Conservation (phyloP, 2,329 filamentous ascomycete genomes). For the Rutstroemia sp. region DNA sequence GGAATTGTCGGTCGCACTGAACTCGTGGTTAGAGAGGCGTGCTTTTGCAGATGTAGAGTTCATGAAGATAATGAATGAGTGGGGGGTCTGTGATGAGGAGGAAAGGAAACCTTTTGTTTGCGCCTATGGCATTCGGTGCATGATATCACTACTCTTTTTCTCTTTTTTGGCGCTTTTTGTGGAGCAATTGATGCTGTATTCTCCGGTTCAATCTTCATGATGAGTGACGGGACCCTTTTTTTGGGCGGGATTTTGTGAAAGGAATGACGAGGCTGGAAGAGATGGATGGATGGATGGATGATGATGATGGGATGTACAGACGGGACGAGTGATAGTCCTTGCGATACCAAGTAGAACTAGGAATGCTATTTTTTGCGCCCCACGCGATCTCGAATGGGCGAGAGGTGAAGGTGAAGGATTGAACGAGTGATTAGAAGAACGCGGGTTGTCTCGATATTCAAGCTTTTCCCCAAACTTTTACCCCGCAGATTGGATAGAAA, state of each 20-base stretch:
- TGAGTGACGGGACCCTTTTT: background rate
- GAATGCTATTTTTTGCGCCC: too few relatives aligned
- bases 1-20: constrained; percentile 51
- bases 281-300: background rate
- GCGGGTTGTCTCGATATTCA: too few relatives aligned
- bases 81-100: background rate
- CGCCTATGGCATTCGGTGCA: constrained; percentile 58
- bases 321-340: too few relatives aligned
- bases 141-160: constrained; percentile 53
- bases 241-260: background rate
- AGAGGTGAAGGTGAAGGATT: too few relatives aligned
- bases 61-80: background rate
- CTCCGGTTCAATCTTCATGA: background rate
- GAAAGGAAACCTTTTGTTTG: constrained; percentile 35
- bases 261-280: background rate
- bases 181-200: constrained; percentile 6
- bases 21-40: constrained; percentile 11
- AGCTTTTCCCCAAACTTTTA: too few relatives aligned
- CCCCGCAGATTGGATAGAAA: too few relatives aligned
- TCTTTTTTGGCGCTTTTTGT: constrained; percentile 37
- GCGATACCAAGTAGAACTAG: too few relatives aligned
- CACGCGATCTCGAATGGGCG: too few relatives aligned
- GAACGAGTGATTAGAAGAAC: too few relatives aligned
- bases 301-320: too few relatives aligned
- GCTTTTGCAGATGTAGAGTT: background rate